Base-by-base conservation (phyloP, 371 early-diverging fungal genomes). In the Apophysomyces trapeziformis region DNA sequence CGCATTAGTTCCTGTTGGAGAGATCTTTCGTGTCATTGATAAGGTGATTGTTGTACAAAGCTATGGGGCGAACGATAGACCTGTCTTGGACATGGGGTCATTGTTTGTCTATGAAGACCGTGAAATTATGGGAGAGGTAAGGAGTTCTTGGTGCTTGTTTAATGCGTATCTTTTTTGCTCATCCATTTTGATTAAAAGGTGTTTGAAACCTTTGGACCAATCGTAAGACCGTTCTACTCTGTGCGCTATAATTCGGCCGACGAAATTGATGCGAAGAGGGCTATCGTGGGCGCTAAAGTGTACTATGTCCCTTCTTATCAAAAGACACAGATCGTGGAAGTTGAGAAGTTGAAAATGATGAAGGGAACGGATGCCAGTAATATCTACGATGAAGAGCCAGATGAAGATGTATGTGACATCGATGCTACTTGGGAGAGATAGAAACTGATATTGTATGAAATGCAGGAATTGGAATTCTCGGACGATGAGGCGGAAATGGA, bases 281-380 rank as follows among this genome's bases (percentile, higher is more conserved):
- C 80, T 21, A 64, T 57, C 5, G 59, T 82, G 0, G 95, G 92
- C 5, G 75, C 73, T 0, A 71, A 69, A 3, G 87, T 96, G 0
- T 95, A 76, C 60, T 91, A 75, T 61, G 86, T 90, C 1, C 83
- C 88, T 4, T 46, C 62, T 3, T 83, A 78, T 61, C 56, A 71
- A 47, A 68, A 74, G 16, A 87, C 92, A 7, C 81, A 89, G 11
- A 75, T 89, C 63, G 88, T 95, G 16, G 78, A 87, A 54, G 90
- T 93, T 0, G 84, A 84, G 21, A 80, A 80, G 16, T 68, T 97
- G 38, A 83, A 80, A 57, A 68, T 73, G 8, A 47, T 88, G 9
- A 96, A 94, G 71, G 95, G 95, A 36, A 86, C 90, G 0, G 99
- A 98, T 75, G 99, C 99, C 2, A 93, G 94, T 61, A 98, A 98